Percentiles rank a stretch among this genome's conserved stretches.
These are phyloP conservation scores for Saturnispora sanitii DNA, from an alignment of 805 yeast species.

Conservation along the genomic window DNA sequence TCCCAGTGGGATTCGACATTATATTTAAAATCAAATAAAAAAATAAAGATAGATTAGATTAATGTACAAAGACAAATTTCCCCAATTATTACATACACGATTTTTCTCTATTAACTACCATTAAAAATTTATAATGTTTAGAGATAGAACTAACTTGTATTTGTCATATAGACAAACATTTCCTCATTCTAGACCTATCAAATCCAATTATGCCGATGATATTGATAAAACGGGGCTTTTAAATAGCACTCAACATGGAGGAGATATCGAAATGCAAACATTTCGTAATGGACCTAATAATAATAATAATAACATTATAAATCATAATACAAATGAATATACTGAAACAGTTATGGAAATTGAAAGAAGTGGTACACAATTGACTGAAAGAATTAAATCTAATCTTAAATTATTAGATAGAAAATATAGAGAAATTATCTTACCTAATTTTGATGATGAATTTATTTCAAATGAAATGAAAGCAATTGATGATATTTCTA, in stretches of 20 bases:
- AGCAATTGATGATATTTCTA: conserved; percentile 64
- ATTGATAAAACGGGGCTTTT: conserved; percentile 58
- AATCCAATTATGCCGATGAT: conserved; percentile 8
- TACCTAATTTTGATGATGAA: conserved; percentile 84
- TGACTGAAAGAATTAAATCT: conserved; percentile 33
- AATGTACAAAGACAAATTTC: neutral
- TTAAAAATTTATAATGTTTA: conserved; percentile 44
- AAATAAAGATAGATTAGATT: neutral
- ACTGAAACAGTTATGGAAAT: conserved; percentile 10
- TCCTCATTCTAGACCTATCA: conserved; percentile 49
- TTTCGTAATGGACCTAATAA: neutral
- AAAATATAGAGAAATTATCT: conserved; percentile 68
- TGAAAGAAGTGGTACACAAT: conserved; percentile 11
- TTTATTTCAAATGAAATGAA: conserved; percentile 50
- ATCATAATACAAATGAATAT: conserved; percentile 1
- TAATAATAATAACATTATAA: too few species aligned
- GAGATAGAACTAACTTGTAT: conserved; percentile 90
- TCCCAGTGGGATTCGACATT: conserved; percentile 5
- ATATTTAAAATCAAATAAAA: conserved; percentile 1
- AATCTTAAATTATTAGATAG: conserved; percentile 53
- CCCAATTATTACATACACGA: too few species aligned
- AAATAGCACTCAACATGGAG: too few species aligned
- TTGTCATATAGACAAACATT: conserved; percentile 83
- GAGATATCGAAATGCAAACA: conserved; percentile 9
- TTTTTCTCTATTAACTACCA: conserved; percentile 13